A percentile compares a stretch with the other conserved stretches of the same genome.
Evolutionary conservation across 2,329 filamentous ascomycete genomes (phyloP).

Genomic region (Paracoccidioides lutzii): DNA sequence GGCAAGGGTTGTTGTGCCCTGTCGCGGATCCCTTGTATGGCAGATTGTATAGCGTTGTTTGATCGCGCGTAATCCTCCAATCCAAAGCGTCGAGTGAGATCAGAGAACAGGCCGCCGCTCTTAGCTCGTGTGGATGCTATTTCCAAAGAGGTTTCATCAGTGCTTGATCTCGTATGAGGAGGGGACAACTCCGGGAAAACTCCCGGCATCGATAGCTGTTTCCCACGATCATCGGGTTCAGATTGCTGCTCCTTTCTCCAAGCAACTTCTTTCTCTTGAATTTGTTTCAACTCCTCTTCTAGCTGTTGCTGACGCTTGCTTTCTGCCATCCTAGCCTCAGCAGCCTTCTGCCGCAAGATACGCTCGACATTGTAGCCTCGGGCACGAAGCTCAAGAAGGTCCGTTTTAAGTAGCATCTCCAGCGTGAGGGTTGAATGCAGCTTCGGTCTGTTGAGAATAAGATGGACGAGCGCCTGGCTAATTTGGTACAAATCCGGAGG

Average conservation of each 20-base stretch:
- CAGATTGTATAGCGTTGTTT: constrained; percentile 20
- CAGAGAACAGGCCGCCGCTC: constrained; percentile 52
- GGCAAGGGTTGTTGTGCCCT: constrained; percentile 2
- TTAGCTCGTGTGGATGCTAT: constrained; percentile 25
- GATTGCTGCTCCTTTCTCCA: constrained; percentile 31
- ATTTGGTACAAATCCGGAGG: constrained; percentile 82
- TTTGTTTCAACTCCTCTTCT: constrained; percentile 56
- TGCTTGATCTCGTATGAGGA: not conserved
- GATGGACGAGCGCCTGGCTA: constrained; percentile 69
- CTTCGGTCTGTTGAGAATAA: constrained; percentile 69
- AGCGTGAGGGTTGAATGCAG: constrained; percentile 83
- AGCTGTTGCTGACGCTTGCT: constrained; percentile 60
- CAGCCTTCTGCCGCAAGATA: constrained; percentile 76
- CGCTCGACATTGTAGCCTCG: constrained; percentile 95
- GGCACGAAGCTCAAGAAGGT: constrained; percentile 65
- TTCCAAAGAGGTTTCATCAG: not conserved
- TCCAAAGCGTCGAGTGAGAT: constrained; percentile 54
- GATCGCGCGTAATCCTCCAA: constrained; percentile 39
- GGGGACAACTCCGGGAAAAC: constrained; percentile 57
- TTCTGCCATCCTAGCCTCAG: constrained; percentile 77
- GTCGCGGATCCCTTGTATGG: constrained; percentile 18
- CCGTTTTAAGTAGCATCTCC: constrained; percentile 78
- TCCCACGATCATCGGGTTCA: constrained; percentile 14
- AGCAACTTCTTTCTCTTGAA: constrained; percentile 46
- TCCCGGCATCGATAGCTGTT: constrained; percentile 53